phyloP scores from a whole-genome alignment of 768 basidiomycete species.

The Termitomyces sp. region DNA sequence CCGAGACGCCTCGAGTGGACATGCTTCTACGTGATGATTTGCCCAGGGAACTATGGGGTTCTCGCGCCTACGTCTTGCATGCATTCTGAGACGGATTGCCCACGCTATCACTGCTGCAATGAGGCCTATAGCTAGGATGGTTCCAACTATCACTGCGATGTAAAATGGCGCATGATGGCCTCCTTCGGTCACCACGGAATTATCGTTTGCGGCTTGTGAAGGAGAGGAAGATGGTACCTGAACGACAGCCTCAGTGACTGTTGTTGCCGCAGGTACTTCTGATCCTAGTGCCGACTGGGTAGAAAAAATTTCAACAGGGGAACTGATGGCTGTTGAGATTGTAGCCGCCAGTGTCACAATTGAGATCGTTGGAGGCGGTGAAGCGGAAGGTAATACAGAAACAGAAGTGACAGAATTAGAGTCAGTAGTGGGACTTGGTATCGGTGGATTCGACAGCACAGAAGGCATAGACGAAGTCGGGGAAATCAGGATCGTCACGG shows the following conservation, averaged over 20 bases:
- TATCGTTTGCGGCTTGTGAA: constrained; percentile 1
- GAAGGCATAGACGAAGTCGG: background rate
- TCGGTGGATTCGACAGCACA: background rate
- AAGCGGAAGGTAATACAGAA: background rate
- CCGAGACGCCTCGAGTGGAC: constrained; percentile 16
- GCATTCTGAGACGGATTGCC: constrained; percentile 36
- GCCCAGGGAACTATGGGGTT: constrained; percentile 32
- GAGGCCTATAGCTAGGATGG: constrained; percentile 37
- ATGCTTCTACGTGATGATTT: constrained; percentile 16
- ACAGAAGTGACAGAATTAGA: background rate
- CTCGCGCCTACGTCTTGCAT: constrained; percentile 27
- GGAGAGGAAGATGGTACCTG: constrained; percentile 4
- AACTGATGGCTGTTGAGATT: background rate
- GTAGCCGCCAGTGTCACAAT: background rate
- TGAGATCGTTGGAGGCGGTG: background rate
- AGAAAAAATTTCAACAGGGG: background rate
- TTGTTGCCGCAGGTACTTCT: constrained; percentile 1
- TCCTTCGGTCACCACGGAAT: background rate
- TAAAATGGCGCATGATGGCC: constrained; percentile 38
- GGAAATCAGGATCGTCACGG: background rate
- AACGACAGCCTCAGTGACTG: background rate
- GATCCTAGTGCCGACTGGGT: background rate
- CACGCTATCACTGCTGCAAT: constrained; percentile 43
- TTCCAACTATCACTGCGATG: constrained; percentile 42
- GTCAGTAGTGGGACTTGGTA: background rate